Evolutionary conservation across 2,329 filamentous ascomycete genomes (phyloP).

Genomic region (Volutella citrinella): DNA sequence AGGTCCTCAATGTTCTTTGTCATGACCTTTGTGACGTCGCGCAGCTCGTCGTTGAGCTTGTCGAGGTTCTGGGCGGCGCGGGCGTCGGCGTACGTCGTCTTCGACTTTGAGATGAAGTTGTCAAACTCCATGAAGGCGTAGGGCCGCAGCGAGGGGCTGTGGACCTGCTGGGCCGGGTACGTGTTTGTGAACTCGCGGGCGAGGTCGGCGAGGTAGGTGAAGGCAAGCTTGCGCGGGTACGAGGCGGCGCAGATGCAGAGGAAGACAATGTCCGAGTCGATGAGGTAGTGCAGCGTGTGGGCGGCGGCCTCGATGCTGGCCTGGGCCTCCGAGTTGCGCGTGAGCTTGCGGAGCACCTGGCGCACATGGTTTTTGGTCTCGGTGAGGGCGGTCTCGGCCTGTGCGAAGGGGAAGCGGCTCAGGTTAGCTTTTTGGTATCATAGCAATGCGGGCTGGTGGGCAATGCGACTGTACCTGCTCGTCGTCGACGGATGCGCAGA

Average conservation of each 20-base stretch:
- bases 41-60: slow-evolving; percentile 93
- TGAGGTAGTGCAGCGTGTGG: slow-evolving; percentile 88
- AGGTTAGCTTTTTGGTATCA: no score
- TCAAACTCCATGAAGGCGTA: slow-evolving; percentile 99
- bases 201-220: slow-evolving; percentile 95
- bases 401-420: slow-evolving; percentile 5
- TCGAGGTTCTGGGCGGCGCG: slow-evolving; percentile 90
- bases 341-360: slow-evolving; percentile 83
- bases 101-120: slow-evolving; percentile 90
- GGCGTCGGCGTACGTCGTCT: slow-evolving; percentile 89
- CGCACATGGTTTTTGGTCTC: slow-evolving; percentile 92
- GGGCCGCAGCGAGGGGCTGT: slow-evolving; percentile 72
- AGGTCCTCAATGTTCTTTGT: slow-evolving; percentile 99
- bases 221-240: slow-evolving; percentile 96
- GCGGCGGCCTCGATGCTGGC: slow-evolving; percentile 83
- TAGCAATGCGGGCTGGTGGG: no score
- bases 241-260: slow-evolving; percentile 89
- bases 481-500: slow-evolving; percentile 93
- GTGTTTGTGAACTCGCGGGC: slow-evolving; percentile 85
- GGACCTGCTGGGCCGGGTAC: slow-evolving; percentile 72
- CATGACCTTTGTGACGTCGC: slow-evolving; percentile 99
- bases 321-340: slow-evolving; percentile 83
- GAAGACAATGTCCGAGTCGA: slow-evolving; percentile 81
- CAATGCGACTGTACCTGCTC: slow-evolving; percentile 55
- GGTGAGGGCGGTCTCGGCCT: slow-evolving; percentile 68